These are phyloP conservation scores for Talaromyces sp. DNA, from an alignment of 2,329 filamentous ascomycete species.

Conservation along the genomic window DNA sequence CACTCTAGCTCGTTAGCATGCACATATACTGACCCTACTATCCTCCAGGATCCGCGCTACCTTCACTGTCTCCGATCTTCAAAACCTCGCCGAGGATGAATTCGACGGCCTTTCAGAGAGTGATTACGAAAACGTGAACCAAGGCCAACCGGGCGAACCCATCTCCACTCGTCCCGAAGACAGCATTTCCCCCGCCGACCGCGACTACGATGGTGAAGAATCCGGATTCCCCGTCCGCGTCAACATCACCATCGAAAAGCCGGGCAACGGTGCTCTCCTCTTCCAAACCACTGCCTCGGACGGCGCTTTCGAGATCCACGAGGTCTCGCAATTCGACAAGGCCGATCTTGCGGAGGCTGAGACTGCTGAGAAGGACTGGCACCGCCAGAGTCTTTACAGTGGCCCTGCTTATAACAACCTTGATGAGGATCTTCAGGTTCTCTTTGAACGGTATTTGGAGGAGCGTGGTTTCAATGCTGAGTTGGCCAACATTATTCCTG, in stretches of 20 bases:
- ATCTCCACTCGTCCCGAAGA: conserved; percentile 54
- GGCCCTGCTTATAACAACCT: conserved; percentile 91
- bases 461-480: conserved; percentile 87
- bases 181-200: conserved; percentile 55
- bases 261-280: conserved; percentile 76
- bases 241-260: conserved; percentile 85
- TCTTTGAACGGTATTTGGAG: conserved; percentile 90
- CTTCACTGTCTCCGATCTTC: conserved; percentile 81
- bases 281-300: conserved; percentile 85
- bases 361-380: conserved; percentile 72
- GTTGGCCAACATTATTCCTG: conserved; percentile 84
- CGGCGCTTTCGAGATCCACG: conserved; percentile 81
- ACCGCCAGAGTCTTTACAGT: conserved; percentile 74
- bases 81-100: conserved; percentile 62
- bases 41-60: conserved; percentile 66
- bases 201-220: conserved; percentile 55
- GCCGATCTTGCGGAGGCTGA: conserved; percentile 72
- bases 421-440: conserved; percentile 89
- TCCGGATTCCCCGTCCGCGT: conserved; percentile 74
- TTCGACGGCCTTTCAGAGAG: conserved; percentile 57
- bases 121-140: conserved; percentile 58
- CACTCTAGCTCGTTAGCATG: neutral
- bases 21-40: conserved; percentile 8
- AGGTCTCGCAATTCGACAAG: conserved; percentile 82
- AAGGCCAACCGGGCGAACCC: conserved; percentile 51